Evolutionary conservation across 345 rosid genomes (phyloP).

Genomic region (Linum usitatissimum): DNA sequence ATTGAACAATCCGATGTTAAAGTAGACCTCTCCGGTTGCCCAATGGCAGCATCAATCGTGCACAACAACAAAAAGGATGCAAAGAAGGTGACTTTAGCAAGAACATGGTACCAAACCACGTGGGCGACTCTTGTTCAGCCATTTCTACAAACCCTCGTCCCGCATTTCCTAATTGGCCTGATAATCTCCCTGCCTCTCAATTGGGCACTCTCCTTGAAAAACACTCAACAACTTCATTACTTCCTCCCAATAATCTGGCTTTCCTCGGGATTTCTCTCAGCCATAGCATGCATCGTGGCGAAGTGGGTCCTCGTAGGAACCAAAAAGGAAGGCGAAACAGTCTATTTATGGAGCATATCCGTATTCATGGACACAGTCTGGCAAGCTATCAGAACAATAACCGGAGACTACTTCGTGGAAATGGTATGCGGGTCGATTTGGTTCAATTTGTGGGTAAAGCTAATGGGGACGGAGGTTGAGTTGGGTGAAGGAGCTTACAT

Average conservation of each 20-base stretch:
- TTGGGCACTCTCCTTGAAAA: slow-evolving; percentile 22
- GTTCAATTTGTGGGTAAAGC: slow-evolving; percentile 40
- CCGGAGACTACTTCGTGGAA: slow-evolving; percentile 53
- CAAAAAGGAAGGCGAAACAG: slow-evolving; percentile 42
- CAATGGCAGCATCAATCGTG: slow-evolving; percentile 34
- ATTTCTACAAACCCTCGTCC: slow-evolving; percentile 41
- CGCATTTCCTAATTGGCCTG: slow-evolving; percentile 39
- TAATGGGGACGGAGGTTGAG: slow-evolving; percentile 46
- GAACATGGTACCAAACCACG: slow-evolving; percentile 36
- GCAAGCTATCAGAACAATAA: slow-evolving; percentile 48
- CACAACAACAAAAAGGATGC: slow-evolving; percentile 19
- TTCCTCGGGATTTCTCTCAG: slow-evolving; percentile 33
- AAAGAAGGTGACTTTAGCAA: slow-evolving; percentile 32
- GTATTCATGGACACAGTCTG: slow-evolving; percentile 51
- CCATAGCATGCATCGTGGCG: slow-evolving; percentile 31
- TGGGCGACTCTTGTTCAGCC: slow-evolving; percentile 51
- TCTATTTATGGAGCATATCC: slow-evolving; percentile 35
- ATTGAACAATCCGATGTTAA: slow-evolving; percentile 54
- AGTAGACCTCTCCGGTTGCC: slow-evolving; percentile 56
- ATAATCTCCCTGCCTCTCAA: slow-evolving; percentile 30
- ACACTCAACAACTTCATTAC: slow-evolving; percentile 28
- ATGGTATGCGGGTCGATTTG: slow-evolving; percentile 32
- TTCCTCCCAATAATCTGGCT: slow-evolving; percentile 45
- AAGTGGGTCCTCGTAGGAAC: slow-evolving; percentile 53
- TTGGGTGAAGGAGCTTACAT: slow-evolving; percentile 32